Evolutionary conservation across 768 basidiomycete genomes (phyloP).

Genomic region (Xanthoconium purpureum): DNA sequence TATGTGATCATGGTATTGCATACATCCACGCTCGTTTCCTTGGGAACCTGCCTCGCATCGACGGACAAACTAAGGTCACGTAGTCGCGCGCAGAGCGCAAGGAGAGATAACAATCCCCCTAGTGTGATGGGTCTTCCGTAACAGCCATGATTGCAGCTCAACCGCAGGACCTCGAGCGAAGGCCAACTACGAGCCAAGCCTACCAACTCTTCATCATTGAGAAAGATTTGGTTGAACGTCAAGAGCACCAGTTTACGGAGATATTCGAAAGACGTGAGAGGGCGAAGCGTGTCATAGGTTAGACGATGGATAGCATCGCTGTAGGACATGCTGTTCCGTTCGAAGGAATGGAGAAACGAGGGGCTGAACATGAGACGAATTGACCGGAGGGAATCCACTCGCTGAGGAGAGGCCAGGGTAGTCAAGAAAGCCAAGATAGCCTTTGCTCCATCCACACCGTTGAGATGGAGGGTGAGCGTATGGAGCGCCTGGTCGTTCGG

Average conservation of each 20-base stretch:
- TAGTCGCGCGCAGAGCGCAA: background rate
- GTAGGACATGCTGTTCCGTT: background rate
- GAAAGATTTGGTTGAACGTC: background rate
- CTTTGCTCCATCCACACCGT: background rate
- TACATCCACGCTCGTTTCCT: background rate
- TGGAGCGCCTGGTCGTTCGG: background rate
- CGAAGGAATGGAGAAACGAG: background rate
- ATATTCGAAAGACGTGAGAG: background rate
- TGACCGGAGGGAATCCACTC: background rate
- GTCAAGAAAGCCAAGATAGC: background rate
- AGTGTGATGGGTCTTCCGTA: background rate
- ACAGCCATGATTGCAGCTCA: background rate
- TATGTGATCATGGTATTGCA: background rate
- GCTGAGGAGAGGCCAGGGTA: background rate
- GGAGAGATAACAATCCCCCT: background rate
- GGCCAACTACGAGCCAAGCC: no score
- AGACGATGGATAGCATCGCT: background rate
- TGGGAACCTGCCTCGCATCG: background rate
- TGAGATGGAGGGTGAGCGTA: background rate
- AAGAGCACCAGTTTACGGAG: background rate
- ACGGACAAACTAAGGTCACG: background rate
- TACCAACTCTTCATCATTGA: no score
- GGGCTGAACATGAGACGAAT: background rate
- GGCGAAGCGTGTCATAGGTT: background rate
- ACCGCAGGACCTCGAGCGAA: no score